Evolutionary conservation across 169 alveolate species (phyloP).

Genomic region (Cryptosporidium baileyi): DNA sequence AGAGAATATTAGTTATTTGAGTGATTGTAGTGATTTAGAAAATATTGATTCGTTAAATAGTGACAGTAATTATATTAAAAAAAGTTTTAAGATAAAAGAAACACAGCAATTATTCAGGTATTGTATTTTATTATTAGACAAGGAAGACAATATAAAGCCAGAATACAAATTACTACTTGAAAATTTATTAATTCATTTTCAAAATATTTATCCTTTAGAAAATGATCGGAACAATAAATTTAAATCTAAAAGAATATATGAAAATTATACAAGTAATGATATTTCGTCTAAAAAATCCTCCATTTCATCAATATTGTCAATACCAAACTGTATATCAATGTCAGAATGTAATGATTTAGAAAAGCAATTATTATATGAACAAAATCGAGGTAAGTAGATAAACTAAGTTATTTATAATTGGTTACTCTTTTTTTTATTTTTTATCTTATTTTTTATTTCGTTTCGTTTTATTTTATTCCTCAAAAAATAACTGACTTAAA

Average conservation of each 20-base stretch:
- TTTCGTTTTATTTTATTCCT: neutral
- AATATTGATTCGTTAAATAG: conserved; percentile 27
- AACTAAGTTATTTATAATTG: too few species aligned
- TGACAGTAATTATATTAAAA: conserved; percentile 12
- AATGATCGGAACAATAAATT: too few species aligned
- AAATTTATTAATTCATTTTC: conserved; percentile 42
- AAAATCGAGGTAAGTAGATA: conserved; percentile 44
- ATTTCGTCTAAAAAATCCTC: neutral
- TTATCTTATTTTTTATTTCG: too few species aligned
- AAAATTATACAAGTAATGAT: neutral
- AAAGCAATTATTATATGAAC: conserved; percentile 20
- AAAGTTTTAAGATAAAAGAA: conserved; percentile 37
- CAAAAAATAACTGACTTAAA: neutral
- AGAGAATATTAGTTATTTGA: conserved; percentile 14
- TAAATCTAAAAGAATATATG: neutral
- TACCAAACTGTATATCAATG: neutral
- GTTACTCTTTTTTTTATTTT: too few species aligned
- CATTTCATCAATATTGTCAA: neutral
- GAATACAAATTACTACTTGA: conserved; percentile 20
- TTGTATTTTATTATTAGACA: conserved; percentile 28
- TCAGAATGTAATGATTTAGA: neutral
- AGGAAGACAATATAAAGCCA: conserved; percentile 6
- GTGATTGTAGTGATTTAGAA: neutral
- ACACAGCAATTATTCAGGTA: conserved; percentile 43
- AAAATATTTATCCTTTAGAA: conserved; percentile 6